Evolutionary conservation across 2,329 filamentous ascomycete species (phyloP).

Genomic region (Cercospora canescens): DNA sequence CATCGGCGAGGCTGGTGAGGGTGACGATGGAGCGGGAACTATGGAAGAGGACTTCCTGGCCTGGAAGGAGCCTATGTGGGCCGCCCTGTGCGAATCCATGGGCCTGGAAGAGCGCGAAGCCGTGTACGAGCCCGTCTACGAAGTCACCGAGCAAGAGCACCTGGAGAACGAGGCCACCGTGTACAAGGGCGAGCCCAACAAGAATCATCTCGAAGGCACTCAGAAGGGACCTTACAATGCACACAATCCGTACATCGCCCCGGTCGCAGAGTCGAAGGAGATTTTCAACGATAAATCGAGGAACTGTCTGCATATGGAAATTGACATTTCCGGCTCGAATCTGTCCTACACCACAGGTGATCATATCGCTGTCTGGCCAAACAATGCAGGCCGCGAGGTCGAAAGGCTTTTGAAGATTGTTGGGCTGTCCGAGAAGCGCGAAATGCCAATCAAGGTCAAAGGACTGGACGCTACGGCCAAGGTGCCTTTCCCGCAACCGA

Average conservation of each 20-base stretch:
- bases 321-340: constrained; percentile 87
- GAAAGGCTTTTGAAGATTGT: constrained; percentile 83
- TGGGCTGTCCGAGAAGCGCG: constrained; percentile 72
- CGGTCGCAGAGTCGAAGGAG: constrained; percentile 87
- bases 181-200: constrained; percentile 83
- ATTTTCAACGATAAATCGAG: constrained; percentile 85
- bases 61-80: constrained; percentile 99
- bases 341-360: constrained; percentile 94
- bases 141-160: constrained; percentile 67
- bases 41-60: constrained; percentile 99
- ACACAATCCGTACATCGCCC: constrained; percentile 85
- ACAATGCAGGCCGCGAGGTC: constrained; percentile 88
- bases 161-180: constrained; percentile 75
- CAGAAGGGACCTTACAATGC: constrained; percentile 90
- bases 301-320: constrained; percentile 95
- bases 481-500: constrained; percentile 95
- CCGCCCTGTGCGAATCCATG: constrained; percentile 78
- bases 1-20: constrained; percentile 87
- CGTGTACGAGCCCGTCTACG: constrained; percentile 91
- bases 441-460: constrained; percentile 85
- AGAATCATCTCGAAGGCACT: constrained; percentile 81
- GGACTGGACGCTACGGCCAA: constrained; percentile 92
- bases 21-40: constrained; percentile 94
- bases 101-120: constrained; percentile 91
- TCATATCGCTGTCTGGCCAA: constrained; percentile 96